A percentile compares a stretch with the other conserved stretches of the same genome.
phyloP scores from a whole-genome alignment of 768 basidiomycete species.

The Tephrocybe sp. region DNA sequence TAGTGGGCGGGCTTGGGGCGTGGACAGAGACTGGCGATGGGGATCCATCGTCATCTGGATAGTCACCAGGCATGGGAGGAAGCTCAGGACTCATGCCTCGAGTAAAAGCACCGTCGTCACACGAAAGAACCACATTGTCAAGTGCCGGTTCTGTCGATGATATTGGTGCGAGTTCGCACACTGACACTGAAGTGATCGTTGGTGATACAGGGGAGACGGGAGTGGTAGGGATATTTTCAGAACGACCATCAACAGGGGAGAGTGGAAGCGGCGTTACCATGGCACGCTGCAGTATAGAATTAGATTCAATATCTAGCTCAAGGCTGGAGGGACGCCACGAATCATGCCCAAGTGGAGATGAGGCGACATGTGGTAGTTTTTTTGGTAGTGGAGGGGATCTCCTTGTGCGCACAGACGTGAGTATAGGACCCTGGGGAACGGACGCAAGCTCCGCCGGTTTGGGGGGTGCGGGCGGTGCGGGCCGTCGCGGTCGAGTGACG shows the following conservation, averaged over 20 bases:
- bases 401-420: conserved; percentile 32
- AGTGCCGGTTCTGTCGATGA: neutral
- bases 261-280: conserved; percentile 37
- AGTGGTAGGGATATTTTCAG: neutral
- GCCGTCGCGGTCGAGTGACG: conserved; percentile 26
- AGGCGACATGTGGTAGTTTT: conserved; percentile 18
- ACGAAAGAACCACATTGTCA: neutral
- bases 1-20: neutral
- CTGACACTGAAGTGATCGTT: neutral
- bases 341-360: conserved; percentile 31
- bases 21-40: neutral
- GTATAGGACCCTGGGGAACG: conserved; percentile 23
- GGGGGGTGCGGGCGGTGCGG: conserved; percentile 18
- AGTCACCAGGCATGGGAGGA: neutral
- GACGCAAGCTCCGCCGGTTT: conserved; percentile 13
- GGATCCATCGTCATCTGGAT: neutral
- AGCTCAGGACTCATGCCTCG: neutral
- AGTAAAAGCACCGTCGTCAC: neutral
- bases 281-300: conserved; percentile 30
- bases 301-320: conserved; percentile 13
- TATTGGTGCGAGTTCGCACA: neutral
- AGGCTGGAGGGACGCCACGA: conserved; percentile 15
- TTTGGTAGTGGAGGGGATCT: conserved; percentile 23
- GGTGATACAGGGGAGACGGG: neutral
- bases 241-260: conserved; percentile 29